Conservation (phyloP, 2,329 filamentous ascomycete species). For the Amauroascus verrucosus region DNA sequence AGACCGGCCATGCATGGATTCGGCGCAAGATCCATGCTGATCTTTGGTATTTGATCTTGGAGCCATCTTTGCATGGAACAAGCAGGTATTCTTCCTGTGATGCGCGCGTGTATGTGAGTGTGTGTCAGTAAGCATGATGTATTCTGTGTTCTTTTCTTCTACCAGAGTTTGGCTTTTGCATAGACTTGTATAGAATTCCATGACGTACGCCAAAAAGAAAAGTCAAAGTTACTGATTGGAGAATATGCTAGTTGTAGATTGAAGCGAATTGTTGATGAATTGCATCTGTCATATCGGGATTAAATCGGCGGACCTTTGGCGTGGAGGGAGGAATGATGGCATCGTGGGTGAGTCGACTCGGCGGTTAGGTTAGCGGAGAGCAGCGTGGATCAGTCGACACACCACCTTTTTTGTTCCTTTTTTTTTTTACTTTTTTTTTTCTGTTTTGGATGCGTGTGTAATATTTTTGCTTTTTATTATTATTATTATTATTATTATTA, state of each 20-base stretch:
- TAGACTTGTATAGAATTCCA: not conserved
- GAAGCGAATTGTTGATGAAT: not conserved
- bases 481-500: too few species aligned
- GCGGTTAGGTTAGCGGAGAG: not conserved
- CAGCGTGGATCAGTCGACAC: not conserved
- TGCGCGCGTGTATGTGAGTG: not conserved
- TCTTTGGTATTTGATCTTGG: conserved; percentile 3
- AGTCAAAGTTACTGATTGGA: too few species aligned
- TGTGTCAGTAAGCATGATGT: not conserved
- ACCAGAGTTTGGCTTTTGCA: not conserved
- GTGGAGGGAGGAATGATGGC: too few species aligned
- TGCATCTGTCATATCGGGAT: not conserved
- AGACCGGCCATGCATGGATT: not conserved
- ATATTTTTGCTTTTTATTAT: too few species aligned
- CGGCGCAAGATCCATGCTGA: not conserved
- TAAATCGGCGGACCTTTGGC: conserved; percentile 6
- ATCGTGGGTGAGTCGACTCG: not conserved
- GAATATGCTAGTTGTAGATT: too few species aligned
- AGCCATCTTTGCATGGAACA: not conserved
- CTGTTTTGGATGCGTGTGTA: too few species aligned
- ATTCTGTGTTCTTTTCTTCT: not conserved
- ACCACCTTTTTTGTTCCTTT: not conserved
- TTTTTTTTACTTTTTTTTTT: not conserved
- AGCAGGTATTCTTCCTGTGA: not conserved
- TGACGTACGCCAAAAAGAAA: conserved; percentile 1